Conservation (phyloP, 78 protist species). For the Blattamonas nauphoetae region DNA sequence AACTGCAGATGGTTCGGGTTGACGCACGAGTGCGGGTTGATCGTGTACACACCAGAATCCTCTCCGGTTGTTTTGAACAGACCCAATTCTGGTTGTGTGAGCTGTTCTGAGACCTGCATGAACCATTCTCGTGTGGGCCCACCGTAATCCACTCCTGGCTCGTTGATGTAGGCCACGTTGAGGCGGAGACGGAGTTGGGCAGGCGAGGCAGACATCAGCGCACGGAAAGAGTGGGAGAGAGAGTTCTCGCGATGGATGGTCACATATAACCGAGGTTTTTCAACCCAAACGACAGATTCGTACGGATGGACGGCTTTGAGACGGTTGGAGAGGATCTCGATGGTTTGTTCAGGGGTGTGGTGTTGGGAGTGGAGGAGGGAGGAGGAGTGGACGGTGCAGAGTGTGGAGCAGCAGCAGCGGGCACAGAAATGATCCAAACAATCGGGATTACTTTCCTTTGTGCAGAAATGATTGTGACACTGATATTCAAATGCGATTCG, state of each 20-base stretch:
- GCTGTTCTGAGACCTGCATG: conserved; percentile 21
- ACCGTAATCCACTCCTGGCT: conserved; percentile 64
- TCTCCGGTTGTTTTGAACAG: conserved; percentile 39
- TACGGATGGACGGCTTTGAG: conserved; percentile 21
- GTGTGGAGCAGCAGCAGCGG: no score
- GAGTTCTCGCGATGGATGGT: neutral
- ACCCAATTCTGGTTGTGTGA: conserved; percentile 56
- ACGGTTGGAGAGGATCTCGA: no score
- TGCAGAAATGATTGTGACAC: no score
- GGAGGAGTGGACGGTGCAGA: no score
- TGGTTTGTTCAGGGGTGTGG: no score
- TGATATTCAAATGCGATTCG: no score
- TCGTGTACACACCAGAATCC: conserved; percentile 26
- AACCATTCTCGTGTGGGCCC: conserved; percentile 62
- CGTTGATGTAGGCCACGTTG: conserved; percentile 46
- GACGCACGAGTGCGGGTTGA: conserved; percentile 45
- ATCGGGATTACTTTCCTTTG: no score
- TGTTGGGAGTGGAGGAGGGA: no score
- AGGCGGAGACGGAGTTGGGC: conserved; percentile 30
- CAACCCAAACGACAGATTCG: neutral
- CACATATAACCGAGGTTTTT: neutral
- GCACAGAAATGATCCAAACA: no score
- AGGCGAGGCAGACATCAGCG: neutral
- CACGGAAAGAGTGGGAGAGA: conserved; percentile 37
- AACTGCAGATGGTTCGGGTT: conserved; percentile 57